Evolutionary conservation across 1,284 basidiomycete genomes (phyloP), one percentile per base, ranked within the genome.

Genomic region (Phylloporus sp.): DNA sequence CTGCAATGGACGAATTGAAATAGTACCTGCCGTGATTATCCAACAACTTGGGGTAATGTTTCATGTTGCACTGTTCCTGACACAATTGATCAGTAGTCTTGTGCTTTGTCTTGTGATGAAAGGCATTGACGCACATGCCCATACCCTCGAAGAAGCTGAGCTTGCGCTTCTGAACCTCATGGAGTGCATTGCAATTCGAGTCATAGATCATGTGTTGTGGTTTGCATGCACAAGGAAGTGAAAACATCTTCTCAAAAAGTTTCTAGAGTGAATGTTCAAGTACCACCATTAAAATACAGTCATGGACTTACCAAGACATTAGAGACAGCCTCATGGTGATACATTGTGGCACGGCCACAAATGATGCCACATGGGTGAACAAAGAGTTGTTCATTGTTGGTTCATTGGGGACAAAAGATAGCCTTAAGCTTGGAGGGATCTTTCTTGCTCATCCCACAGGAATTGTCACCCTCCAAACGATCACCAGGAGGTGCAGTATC

Each of bases 11-110:
- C 2, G 40, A 57, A 18, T 57, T 57, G 44, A 57, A 56, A 7
- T 56, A 56, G 20, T 34, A 56, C 31, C 22, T 28, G 6, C 56
- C 56, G 12, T 26, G 3, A 6, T 34, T n/a, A 26, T 56, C 31
- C 22, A 56, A 8, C 5, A 57, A 31, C 24, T 57, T 29, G 13
- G 44, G 56, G n/a, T 57, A 57, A 2, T 0, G 3, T 5, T 26
- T 17, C 56, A 57, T 57, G 17, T 57, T 57, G 56, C 56, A 57
- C 15, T 12, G 8, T 26, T 57, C 42, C 13, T 57, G 44, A 20
- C 56, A 57, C 11, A 57, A 15, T 4, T 2, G 2, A 28, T 57
- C 32, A 5, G n/a, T 47, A 5, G 31, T 15, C n/a, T 57, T 47
- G 56, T 37, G 15, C 15, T 37, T 37, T 37, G 15, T 37, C 8